phyloP scores from a whole-genome alignment of 2,329 filamentous ascomycete species.

The Chaetomiaceae sp. region DNA sequence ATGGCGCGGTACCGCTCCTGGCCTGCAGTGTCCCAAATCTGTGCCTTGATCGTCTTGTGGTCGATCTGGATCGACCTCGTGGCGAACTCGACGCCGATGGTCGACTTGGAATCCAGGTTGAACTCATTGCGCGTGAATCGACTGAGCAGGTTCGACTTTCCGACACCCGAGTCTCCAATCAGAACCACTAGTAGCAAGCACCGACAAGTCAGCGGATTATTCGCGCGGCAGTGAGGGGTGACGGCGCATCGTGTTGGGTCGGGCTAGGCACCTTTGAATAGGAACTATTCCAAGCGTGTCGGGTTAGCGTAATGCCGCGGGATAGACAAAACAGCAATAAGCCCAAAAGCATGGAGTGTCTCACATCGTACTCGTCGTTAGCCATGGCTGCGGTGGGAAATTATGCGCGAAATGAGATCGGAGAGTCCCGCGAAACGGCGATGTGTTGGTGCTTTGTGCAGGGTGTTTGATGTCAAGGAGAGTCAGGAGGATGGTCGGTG shows the following conservation, averaged over 20 bases:
- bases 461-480: conserved; percentile 24
- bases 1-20: conserved; percentile 99
- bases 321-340: conserved; percentile 22
- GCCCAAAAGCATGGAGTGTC: conserved; percentile 35
- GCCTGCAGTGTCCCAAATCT: conserved; percentile 99
- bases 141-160: conserved; percentile 99
- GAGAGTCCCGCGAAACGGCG: conserved; percentile 24
- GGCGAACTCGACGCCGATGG: conserved; percentile 98
- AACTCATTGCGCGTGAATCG: conserved; percentile 99
- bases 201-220: conserved; percentile 30
- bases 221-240: conserved; percentile 24
- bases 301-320: conserved; percentile 27
- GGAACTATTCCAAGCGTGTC: conserved; percentile 64
- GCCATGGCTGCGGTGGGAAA: conserved; percentile 64
- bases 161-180: conserved; percentile 98
- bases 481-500: conserved; percentile 29
- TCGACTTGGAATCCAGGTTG: conserved; percentile 99
- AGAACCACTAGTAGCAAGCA: conserved; percentile 84
- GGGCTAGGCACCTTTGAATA: conserved; percentile 80
- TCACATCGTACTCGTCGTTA: conserved; percentile 99
- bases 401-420: conserved; percentile 26
- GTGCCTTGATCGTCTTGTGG: conserved; percentile 99
- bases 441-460: conserved; percentile 26
- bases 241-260: conserved; percentile 7
- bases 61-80: conserved; percentile 98